Conservation (phyloP, 1,284 basidiomycete genomes). For the Erythrobasidium hasegawianum region DNA sequence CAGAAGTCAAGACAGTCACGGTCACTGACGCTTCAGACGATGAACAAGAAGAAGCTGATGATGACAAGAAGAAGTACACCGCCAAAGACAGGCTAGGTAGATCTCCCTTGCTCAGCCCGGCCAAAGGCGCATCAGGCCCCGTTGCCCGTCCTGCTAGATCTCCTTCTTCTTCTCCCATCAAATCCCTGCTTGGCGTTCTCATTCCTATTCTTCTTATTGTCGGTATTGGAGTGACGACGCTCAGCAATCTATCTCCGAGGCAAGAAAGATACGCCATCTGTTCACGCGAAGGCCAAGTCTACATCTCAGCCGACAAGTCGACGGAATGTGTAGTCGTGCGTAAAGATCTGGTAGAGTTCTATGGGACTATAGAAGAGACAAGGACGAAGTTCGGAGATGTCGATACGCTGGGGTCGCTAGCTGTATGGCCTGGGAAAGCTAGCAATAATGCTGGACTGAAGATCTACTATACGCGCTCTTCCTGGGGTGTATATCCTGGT, state of each 20-base stretch:
- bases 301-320: slow-evolving; percentile 22
- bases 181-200: background rate
- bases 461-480: slow-evolving; percentile 26
- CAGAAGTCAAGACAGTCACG: too few species aligned
- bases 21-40: too few species aligned
- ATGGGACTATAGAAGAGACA: slow-evolving; percentile 17
- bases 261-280: slow-evolving; percentile 34
- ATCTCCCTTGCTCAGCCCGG: too few species aligned
- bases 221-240: background rate
- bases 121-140: too few species aligned
- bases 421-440: background rate
- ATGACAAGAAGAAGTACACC: too few species aligned
- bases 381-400: slow-evolving; percentile 36
- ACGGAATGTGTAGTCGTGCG: slow-evolving; percentile 38
- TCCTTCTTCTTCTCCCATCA: background rate
- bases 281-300: background rate
- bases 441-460: slow-evolving; percentile 24
- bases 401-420: slow-evolving; percentile 32
- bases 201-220: background rate
- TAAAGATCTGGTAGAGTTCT: slow-evolving; percentile 9
- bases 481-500: slow-evolving; percentile 34
- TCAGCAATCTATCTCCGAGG: slow-evolving; percentile 7
- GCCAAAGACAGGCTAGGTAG: too few species aligned
- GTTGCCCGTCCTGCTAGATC: too few species aligned
- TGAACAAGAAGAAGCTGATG: too few species aligned